A percentile compares a stretch with the other conserved stretches of the same genome.
phyloP scores from a whole-genome alignment of 805 yeast genomes.

The Ascoidea asiatica region DNA sequence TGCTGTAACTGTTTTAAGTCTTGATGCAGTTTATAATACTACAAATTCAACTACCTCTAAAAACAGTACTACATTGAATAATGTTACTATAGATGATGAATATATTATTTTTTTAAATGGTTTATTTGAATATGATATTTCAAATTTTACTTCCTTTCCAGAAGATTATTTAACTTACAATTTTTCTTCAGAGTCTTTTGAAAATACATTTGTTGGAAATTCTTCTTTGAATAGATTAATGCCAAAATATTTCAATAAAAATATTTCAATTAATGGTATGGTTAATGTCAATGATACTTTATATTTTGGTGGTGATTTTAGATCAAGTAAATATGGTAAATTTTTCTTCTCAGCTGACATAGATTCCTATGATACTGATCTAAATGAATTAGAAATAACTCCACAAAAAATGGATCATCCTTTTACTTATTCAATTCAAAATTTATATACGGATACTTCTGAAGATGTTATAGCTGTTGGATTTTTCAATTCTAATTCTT shows the following conservation, averaged over 20 bases:
- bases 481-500: neutral
- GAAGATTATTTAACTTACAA: conserved; percentile 16
- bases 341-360: conserved; percentile 19
- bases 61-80: conserved; percentile 5
- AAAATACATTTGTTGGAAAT: conserved; percentile 25
- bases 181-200: conserved; percentile 11
- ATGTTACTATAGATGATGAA: conserved; percentile 9
- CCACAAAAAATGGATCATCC: neutral
- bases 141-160: conserved; percentile 53
- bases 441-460: conserved; percentile 11
- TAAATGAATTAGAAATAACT: neutral
- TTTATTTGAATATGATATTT: conserved; percentile 65
- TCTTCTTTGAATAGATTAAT: conserved; percentile 32
- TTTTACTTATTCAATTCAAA: too few relatives aligned
- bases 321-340: conserved; percentile 20
- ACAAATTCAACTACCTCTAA: conserved; percentile 19
- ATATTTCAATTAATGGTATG: conserved; percentile 20
- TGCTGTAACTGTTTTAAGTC: conserved; percentile 30
- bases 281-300: conserved; percentile 24
- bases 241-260: conserved; percentile 16
- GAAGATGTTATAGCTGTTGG: conserved; percentile 34
- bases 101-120: conserved; percentile 44
- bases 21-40: conserved; percentile 25
- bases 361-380: neutral
- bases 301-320: conserved; percentile 36